Percentiles rank a stretch among this genome's conserved stretches.
phyloP scores from a whole-genome alignment of 1,284 basidiomycete species.

The Volvariella surrecta region DNA sequence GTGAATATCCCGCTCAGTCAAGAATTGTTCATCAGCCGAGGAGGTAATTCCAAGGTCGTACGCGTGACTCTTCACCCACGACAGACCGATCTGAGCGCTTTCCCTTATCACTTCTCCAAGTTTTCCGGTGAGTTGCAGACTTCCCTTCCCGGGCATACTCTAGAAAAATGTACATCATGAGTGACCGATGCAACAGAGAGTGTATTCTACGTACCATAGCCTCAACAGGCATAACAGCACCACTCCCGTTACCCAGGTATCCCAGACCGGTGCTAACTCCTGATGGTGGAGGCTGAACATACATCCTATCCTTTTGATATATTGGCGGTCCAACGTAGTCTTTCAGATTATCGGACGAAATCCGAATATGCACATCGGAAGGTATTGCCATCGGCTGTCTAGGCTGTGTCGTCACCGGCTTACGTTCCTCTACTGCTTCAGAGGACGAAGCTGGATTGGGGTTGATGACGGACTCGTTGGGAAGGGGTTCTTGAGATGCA shows the following conservation, averaged over 20 bases:
- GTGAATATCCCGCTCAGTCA: slow-evolving; percentile 83
- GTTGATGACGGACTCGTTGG: slow-evolving; percentile 22
- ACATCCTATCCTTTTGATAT: slow-evolving; percentile 94
- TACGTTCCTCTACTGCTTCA: slow-evolving; percentile 20
- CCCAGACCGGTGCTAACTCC: slow-evolving; percentile 94
- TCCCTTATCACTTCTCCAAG: slow-evolving; percentile 97
- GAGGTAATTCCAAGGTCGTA: slow-evolving; percentile 82
- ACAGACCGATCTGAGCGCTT: slow-evolving; percentile 88
- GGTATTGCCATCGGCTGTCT: slow-evolving; percentile 83
- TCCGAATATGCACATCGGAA: slow-evolving; percentile 67
- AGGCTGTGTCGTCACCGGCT: slow-evolving; percentile 66
- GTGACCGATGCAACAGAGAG: not conserved
- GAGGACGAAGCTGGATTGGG: slow-evolving; percentile 11
- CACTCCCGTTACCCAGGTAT: slow-evolving; percentile 93
- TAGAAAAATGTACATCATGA: slow-evolving; percentile 19
- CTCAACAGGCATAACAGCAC: slow-evolving; percentile 96
- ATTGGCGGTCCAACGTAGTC: slow-evolving; percentile 96
- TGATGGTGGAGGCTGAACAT: slow-evolving; percentile 73
- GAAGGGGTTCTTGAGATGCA: slow-evolving; percentile 27
- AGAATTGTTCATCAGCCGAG: slow-evolving; percentile 62
- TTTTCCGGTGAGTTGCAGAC: slow-evolving; percentile 89
- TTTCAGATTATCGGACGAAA: slow-evolving; percentile 84
- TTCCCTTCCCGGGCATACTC: slow-evolving; percentile 91
- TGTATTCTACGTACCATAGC: slow-evolving; percentile 55
- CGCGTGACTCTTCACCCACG: slow-evolving; percentile 91